Percentiles rank a stretch among this genome's conserved stretches.
These are phyloP conservation scores for Cutaneotrichosporon cyanovorans DNA, from an alignment of 1,284 basidiomycete genomes.

Conservation along the genomic window DNA sequence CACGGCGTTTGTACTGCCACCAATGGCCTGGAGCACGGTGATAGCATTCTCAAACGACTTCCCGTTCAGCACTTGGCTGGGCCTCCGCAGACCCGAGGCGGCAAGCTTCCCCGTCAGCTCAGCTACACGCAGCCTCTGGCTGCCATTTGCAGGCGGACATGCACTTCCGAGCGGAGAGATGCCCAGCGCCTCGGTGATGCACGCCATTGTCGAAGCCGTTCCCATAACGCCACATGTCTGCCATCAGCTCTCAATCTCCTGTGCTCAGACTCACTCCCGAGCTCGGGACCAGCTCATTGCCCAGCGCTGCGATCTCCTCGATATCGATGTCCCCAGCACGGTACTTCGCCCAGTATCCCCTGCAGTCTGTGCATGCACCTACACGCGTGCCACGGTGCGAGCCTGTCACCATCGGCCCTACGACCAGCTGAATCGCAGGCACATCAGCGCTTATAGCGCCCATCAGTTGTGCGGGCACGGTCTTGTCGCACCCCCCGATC, in stretches of 20 bases:
- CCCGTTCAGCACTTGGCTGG: constrained; percentile 44
- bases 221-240: constrained; percentile 45
- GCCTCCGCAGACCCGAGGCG: constrained; percentile 22
- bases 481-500: constrained; percentile 44
- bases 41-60: constrained; percentile 48
- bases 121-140: constrained; percentile 37
- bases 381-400: constrained; percentile 35
- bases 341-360: constrained; percentile 40
- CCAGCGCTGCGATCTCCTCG: constrained; percentile 38
- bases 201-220: constrained; percentile 44
- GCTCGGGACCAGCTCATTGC: constrained; percentile 40
- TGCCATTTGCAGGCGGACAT: constrained; percentile 35
- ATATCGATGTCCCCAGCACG: constrained; percentile 39
- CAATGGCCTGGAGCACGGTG: constrained; percentile 45
- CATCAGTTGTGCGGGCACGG: constrained; percentile 43
- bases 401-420: constrained; percentile 42
- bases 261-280: constrained; percentile 25
- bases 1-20: constrained; percentile 48
- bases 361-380: constrained; percentile 42
- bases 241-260: neutral
- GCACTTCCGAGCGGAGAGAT: constrained; percentile 39
- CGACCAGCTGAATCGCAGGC: constrained; percentile 40
- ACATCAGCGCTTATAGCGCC: constrained; percentile 41
- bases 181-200: constrained; percentile 39
- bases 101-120: constrained; percentile 32